Percentiles rank a stretch among this genome's conserved stretches.
Conservation (phyloP, 2,329 filamentous ascomycete species). For the Teratosphaeria epicoccoides region DNA sequence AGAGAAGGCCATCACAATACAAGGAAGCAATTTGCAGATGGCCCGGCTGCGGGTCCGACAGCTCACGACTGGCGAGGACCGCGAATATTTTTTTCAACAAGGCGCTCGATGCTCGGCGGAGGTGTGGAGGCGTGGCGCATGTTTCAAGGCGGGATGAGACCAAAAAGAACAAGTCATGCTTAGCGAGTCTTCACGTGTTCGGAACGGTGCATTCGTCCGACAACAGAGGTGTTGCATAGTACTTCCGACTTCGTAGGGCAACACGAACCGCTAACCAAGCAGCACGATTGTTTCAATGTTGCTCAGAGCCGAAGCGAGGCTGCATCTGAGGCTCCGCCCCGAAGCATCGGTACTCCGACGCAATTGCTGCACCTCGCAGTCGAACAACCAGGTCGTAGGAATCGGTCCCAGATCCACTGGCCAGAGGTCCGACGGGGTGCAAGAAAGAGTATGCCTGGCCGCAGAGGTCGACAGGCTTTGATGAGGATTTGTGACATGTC, state of each 20-base stretch:
- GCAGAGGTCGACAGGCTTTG: not conserved
- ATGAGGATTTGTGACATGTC: not conserved
- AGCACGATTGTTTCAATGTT: conserved; percentile 7
- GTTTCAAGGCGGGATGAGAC: not conserved
- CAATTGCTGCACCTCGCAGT: not conserved
- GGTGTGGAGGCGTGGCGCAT: not conserved
- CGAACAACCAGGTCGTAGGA: conserved; percentile 3
- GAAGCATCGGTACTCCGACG: conserved; percentile 3
- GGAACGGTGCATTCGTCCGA: not conserved
- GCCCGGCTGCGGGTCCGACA: not conserved
- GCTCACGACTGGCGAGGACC: not conserved
- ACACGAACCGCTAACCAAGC: conserved; percentile 4
- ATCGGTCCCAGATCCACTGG: not conserved
- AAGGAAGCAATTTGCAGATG: too few species aligned
- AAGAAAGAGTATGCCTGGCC: not conserved
- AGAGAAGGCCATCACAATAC: not conserved
- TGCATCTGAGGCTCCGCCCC: conserved; percentile 2
- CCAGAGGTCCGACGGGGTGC: not conserved
- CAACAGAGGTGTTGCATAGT: not conserved
- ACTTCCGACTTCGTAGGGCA: not conserved
- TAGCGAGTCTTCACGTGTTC: not conserved
- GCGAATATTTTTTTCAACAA: not conserved
- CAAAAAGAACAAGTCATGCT: not conserved
- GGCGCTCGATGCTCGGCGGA: not conserved
- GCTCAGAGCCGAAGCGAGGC: conserved; percentile 4